These are phyloP conservation scores for Leccinellum albellum DNA, from an alignment of 768 basidiomycete species.

Conservation along the genomic window DNA sequence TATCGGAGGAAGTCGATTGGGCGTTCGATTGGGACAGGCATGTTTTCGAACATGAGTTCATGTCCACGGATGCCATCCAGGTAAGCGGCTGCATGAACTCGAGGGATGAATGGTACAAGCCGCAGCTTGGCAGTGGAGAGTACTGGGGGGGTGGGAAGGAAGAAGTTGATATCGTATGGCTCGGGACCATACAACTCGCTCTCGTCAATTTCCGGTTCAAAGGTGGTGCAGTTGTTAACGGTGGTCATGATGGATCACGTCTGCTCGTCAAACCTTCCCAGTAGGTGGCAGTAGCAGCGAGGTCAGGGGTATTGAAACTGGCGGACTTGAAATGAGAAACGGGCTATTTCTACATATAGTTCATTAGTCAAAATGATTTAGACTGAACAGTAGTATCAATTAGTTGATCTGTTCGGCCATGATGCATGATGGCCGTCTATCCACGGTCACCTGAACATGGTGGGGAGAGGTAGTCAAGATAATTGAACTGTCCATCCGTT, in stretches of 20 bases:
- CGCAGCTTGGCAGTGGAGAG: constrained; percentile 15
- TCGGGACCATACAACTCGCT: constrained; percentile 22
- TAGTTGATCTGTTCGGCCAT: not conserved
- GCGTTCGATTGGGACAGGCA: constrained; percentile 10
- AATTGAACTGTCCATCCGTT: too few species aligned
- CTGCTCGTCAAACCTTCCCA: not conserved
- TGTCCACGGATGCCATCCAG: constrained; percentile 18
- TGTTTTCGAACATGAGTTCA: constrained; percentile 19
- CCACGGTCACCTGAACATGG: not conserved
- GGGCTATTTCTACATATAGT: not conserved
- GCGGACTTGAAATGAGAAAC: not conserved
- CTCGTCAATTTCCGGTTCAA: constrained; percentile 10
- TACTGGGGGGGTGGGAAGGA: constrained; percentile 10
- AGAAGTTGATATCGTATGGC: constrained; percentile 26
- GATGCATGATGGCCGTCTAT: not conserved
- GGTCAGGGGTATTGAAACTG: not conserved
- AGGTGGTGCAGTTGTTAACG: constrained; percentile 17
- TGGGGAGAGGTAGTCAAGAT: too few species aligned
- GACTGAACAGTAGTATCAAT: not conserved
- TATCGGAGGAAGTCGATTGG: constrained; percentile 11
- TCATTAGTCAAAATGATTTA: not conserved
- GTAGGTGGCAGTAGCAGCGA: not conserved
- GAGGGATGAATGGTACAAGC: constrained; percentile 24
- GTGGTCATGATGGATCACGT: constrained; percentile 9
- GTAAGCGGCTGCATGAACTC: constrained; percentile 15